Percentiles rank a stretch among this genome's conserved stretches.
These are phyloP conservation scores for Rhizophagus prolifer DNA, from an alignment of 192 early-diverging fungal species.

Conservation along the genomic window DNA sequence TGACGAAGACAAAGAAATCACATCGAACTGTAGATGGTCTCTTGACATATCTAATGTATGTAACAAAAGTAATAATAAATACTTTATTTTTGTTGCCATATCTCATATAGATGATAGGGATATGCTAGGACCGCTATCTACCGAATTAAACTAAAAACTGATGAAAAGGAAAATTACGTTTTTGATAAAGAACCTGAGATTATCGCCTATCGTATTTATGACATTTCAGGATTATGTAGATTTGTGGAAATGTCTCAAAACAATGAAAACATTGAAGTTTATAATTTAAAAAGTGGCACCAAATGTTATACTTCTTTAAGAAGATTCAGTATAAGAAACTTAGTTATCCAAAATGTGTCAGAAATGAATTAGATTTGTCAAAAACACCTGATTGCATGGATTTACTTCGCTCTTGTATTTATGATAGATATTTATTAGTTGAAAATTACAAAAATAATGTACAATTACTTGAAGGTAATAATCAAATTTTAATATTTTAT, in stretches of 20 bases:
- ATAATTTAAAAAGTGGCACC: background rate
- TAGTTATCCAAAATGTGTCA: background rate
- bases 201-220: background rate
- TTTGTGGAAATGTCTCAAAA: background rate
- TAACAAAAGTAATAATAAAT: too few relatives aligned
- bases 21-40: too few relatives aligned
- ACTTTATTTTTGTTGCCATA: too few relatives aligned
- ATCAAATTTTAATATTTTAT: background rate
- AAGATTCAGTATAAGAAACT: background rate
- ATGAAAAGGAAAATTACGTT: background rate
- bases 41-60: too few relatives aligned
- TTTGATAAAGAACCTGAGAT: background rate
- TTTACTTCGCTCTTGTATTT: background rate
- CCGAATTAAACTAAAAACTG: too few relatives aligned
- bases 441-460: background rate
- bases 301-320: background rate
- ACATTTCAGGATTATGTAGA: background rate
- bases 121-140: too few relatives aligned
- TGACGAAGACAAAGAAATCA: too few relatives aligned
- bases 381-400: background rate
- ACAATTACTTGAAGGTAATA: background rate
- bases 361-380: background rate
- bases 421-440: background rate
- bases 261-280: background rate
- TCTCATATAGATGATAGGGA: too few relatives aligned